Evolutionary conservation across 108 stramenopile genomes (phyloP).

Genomic region (Cyclotella kingstonii): DNA sequence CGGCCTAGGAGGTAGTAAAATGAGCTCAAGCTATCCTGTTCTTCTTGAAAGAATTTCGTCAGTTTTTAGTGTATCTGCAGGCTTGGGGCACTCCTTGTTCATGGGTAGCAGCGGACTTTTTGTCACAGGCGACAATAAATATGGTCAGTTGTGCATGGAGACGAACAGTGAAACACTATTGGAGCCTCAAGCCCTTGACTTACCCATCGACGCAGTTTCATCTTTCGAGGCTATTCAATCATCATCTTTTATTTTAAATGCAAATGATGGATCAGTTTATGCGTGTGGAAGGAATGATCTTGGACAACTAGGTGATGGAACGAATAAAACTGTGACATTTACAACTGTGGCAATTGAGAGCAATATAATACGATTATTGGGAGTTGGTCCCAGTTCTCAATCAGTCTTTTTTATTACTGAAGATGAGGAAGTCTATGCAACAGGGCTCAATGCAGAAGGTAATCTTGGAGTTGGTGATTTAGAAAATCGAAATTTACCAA

Average conservation of each 20-base stretch:
- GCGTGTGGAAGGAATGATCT: conserved; percentile 45
- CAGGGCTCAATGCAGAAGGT: conserved; percentile 14
- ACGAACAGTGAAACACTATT: conserved; percentile 9
- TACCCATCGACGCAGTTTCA: not conserved
- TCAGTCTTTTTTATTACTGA: conserved; percentile 23
- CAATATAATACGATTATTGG: conserved; percentile 7
- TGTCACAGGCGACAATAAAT: conserved; percentile 38
- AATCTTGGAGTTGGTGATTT: conserved; percentile 14
- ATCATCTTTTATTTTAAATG: conserved; percentile 29
- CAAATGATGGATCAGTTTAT: conserved; percentile 28
- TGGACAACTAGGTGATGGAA: conserved; percentile 34
- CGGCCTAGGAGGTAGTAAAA: conserved; percentile 30
- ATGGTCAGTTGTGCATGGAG: conserved; percentile 43
- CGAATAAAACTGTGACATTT: conserved; percentile 14
- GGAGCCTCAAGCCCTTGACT: conserved; percentile 10
- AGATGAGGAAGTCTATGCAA: conserved; percentile 12
- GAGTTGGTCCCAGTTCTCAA: conserved; percentile 21
- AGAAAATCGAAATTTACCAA: conserved; percentile 4
- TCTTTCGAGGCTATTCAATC: conserved; percentile 17
- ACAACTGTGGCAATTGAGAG: not conserved
- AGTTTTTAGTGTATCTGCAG: conserved; percentile 37
- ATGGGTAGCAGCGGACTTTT: conserved; percentile 31
- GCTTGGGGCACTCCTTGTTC: conserved; percentile 30
- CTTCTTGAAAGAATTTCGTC: not conserved
- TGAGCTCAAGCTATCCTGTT: conserved; percentile 4